A percentile compares a stretch with the other conserved stretches of the same genome.
These are phyloP conservation scores for Ceratobasidium sp. DNA, from an alignment of 1,284 basidiomycete genomes.

Conservation along the genomic window DNA sequence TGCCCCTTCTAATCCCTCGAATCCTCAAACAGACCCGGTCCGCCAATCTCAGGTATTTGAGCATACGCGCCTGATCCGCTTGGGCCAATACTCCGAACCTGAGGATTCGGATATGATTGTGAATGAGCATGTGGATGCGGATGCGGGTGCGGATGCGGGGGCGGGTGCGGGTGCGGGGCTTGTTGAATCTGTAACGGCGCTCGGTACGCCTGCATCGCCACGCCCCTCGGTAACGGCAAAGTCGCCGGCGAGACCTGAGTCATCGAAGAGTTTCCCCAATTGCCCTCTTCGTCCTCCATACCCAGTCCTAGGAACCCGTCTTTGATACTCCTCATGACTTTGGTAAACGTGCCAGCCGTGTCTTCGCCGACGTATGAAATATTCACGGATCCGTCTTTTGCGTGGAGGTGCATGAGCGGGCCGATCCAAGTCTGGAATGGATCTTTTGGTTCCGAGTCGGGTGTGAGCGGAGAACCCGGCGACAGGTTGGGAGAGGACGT, in stretches of 20 bases:
- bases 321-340: conserved; percentile 39
- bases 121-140: neutral
- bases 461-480: neutral
- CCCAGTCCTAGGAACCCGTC: conserved; percentile 17
- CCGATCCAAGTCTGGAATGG: conserved; percentile 40
- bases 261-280: neutral
- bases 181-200: neutral
- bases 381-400: conserved; percentile 33
- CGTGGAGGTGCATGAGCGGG: conserved; percentile 16
- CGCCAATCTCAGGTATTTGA: neutral
- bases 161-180: neutral
- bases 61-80: neutral
- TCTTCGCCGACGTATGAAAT: conserved; percentile 32
- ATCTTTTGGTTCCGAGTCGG: conserved; percentile 15
- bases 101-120: neutral
- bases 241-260: neutral
- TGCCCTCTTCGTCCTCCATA: conserved; percentile 9
- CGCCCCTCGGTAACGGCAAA: conserved; percentile 1
- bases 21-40: conserved; percentile 12
- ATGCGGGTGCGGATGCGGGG: neutral
- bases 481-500: neutral
- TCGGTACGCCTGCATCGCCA: conserved; percentile 26
- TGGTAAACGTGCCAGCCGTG: conserved; percentile 38
- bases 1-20: neutral
- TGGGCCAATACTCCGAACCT: neutral